Evolutionary conservation across 2,329 filamentous ascomycete species (phyloP).

Genomic region (Passalora sequoiae): DNA sequence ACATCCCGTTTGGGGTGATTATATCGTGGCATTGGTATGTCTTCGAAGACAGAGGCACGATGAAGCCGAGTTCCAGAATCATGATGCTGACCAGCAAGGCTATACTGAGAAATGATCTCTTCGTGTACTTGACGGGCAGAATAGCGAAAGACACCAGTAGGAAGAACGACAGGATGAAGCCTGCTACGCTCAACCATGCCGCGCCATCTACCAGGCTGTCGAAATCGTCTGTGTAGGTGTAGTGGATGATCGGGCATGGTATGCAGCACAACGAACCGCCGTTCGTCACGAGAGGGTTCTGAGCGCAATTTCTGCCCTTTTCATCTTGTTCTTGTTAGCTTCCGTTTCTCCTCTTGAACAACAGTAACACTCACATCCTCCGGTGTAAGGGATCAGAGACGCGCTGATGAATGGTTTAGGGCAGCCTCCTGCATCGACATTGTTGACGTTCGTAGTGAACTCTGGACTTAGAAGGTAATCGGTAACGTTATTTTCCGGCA

Average conservation of each 20-base stretch:
- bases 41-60: conserved; percentile 69
- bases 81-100: conserved; percentile 66
- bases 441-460: conserved; percentile 5
- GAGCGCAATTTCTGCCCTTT: conserved; percentile 25
- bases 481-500: not conserved
- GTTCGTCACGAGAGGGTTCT: conserved; percentile 21
- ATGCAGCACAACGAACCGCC: conserved; percentile 60
- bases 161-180: conserved; percentile 65
- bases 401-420: conserved; percentile 28
- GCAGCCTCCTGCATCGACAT: conserved; percentile 24
- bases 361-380: conserved; percentile 22
- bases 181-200: conserved; percentile 71
- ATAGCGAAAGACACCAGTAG: conserved; percentile 70
- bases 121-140: conserved; percentile 73
- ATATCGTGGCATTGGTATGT: conserved; percentile 72
- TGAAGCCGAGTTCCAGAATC: conserved; percentile 76
- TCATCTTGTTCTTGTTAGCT: conserved; percentile 10
- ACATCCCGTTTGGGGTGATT: conserved; percentile 84
- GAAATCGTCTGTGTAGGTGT: conserved; percentile 55
- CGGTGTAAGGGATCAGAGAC: conserved; percentile 19
- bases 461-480: conserved; percentile 9
- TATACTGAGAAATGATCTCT: conserved; percentile 79
- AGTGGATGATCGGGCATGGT: conserved; percentile 77
- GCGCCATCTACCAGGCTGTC: conserved; percentile 56
- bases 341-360: not conserved